phyloP scores from a whole-genome alignment of 768 basidiomycete genomes.

The Calocybe indica region DNA sequence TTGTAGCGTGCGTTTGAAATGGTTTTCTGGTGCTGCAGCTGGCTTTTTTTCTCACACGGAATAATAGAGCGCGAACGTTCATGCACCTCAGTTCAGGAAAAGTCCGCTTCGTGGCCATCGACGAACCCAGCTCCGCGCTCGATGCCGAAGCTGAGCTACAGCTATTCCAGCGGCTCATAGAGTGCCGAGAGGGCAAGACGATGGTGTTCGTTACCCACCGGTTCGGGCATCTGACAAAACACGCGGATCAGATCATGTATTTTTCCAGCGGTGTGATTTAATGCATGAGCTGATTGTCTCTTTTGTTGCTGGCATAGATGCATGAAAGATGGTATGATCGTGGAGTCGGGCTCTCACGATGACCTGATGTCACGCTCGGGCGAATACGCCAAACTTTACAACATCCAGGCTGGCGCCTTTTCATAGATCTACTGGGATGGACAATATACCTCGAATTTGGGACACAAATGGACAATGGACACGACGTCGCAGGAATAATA shows the following conservation, averaged over 20 bases:
- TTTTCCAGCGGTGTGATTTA: constrained; percentile 2
- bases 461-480: too few relatives aligned
- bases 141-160: constrained; percentile 38
- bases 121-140: constrained; percentile 44
- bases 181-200: constrained; percentile 28
- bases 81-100: constrained; percentile 21
- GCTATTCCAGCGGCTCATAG: constrained; percentile 26
- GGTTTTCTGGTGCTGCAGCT: neutral
- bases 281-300: neutral
- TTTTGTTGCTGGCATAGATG: constrained; percentile 15
- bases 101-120: constrained; percentile 33
- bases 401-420: constrained; percentile 30
- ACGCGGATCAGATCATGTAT: constrained; percentile 31
- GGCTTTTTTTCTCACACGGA: neutral
- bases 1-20: constrained; percentile 17
- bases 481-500: too few relatives aligned
- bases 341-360: constrained; percentile 25
- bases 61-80: constrained; percentile 20
- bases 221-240: constrained; percentile 30
- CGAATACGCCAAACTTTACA: constrained; percentile 28
- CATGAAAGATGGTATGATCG: constrained; percentile 30
- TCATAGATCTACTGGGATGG: neutral
- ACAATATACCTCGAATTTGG: too few relatives aligned
- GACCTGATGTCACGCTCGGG: constrained; percentile 24
- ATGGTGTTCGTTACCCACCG: constrained; percentile 33